Conservation (phyloP, 1,284 basidiomycete species). For the Irpex lacteus region DNA sequence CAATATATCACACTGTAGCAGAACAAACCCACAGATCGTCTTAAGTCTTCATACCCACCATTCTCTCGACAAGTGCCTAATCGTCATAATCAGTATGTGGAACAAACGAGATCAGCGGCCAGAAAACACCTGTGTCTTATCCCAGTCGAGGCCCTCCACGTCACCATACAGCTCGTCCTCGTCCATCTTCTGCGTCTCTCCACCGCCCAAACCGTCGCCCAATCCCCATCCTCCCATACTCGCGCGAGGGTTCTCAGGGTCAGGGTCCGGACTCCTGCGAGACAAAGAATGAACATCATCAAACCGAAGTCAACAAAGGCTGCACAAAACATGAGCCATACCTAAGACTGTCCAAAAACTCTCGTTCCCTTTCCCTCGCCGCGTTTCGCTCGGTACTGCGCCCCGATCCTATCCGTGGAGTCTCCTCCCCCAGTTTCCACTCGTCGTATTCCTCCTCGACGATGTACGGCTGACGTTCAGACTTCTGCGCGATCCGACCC, state of each 20-base stretch:
- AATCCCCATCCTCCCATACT: slow-evolving; percentile 67
- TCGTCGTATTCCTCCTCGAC: slow-evolving; percentile 31
- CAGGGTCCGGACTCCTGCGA: slow-evolving; percentile 52
- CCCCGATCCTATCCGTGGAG: slow-evolving; percentile 39
- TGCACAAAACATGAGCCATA: slow-evolving; percentile 21
- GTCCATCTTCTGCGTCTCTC: slow-evolving; percentile 31
- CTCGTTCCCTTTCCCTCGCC: slow-evolving; percentile 44
- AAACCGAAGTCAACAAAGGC: background rate
- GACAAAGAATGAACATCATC: background rate
- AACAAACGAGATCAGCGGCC: background rate
- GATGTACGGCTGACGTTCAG: slow-evolving; percentile 20
- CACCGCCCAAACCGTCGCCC: slow-evolving; percentile 46
- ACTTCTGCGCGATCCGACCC: slow-evolving; percentile 66
- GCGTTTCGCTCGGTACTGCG: slow-evolving; percentile 29
- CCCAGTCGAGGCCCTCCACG: slow-evolving; percentile 50
- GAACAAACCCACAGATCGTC: background rate
- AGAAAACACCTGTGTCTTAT: slow-evolving; percentile 54
- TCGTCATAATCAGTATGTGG: background rate
- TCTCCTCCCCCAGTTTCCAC: slow-evolving; percentile 41
- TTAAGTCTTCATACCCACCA: slow-evolving; percentile 54
- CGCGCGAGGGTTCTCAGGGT: slow-evolving; percentile 37
- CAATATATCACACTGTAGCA: background rate
- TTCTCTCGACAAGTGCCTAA: slow-evolving; percentile 58
- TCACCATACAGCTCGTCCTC: slow-evolving; percentile 30
- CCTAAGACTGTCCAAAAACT: slow-evolving; percentile 57